These are phyloP conservation scores for Stemphylium beticola DNA, from an alignment of 2,329 filamentous ascomycete genomes.

Conservation along the genomic window DNA sequence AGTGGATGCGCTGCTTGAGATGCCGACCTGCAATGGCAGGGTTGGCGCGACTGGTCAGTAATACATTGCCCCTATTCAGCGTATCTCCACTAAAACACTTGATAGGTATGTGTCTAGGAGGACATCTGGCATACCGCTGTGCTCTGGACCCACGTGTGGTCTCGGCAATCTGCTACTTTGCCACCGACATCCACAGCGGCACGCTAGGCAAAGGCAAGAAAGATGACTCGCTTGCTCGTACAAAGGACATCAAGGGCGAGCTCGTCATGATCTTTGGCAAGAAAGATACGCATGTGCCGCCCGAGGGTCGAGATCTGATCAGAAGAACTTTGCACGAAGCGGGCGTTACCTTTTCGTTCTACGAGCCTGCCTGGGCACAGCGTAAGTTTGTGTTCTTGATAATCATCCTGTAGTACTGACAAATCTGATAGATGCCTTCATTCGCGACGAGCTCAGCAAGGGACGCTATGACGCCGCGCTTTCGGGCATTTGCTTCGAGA, in stretches of 20 bases:
- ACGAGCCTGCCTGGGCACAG: conserved; percentile 92
- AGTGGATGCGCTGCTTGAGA: conserved; percentile 49
- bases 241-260: conserved; percentile 76
- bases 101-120: conserved; percentile 81
- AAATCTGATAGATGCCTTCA: conserved; percentile 72
- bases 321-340: conserved; percentile 79
- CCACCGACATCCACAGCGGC: conserved; percentile 84
- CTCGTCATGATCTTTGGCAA: conserved; percentile 90
- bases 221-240: conserved; percentile 66
- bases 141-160: conserved; percentile 77
- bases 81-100: conserved; percentile 63
- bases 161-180: conserved; percentile 86
- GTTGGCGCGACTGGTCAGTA: conserved; percentile 55
- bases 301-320: conserved; percentile 81
- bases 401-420: not conserved
- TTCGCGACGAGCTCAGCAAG: conserved; percentile 89
- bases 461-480: conserved; percentile 91
- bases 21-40: conserved; percentile 69
- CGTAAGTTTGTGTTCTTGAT: conserved; percentile 55
- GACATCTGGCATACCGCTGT: conserved; percentile 78
- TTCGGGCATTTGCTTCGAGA: conserved; percentile 87
- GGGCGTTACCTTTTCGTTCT: conserved; percentile 77
- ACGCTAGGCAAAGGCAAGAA: conserved; percentile 73
- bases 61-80: not conserved
- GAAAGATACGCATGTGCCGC: conserved; percentile 87